phyloP scores from a whole-genome alignment of 768 basidiomycete species.

The Leccinum ochraceum region DNA sequence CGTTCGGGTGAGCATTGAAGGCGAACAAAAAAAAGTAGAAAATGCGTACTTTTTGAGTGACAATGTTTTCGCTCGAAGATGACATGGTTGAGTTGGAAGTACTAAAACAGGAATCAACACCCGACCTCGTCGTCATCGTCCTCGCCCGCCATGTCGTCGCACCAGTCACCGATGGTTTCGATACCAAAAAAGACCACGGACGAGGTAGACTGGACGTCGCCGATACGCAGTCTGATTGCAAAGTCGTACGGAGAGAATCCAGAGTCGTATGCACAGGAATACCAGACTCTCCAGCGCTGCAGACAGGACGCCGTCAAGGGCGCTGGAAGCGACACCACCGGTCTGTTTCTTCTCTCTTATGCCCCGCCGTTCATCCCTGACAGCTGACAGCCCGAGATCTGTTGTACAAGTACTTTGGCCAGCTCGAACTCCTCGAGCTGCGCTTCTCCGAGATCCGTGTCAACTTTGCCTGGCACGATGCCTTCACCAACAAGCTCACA shows the following conservation, averaged over 20 bases:
- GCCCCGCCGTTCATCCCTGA: background rate
- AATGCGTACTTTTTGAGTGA: conserved; percentile 79
- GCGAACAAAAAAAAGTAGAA: background rate
- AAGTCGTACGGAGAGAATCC: conserved; percentile 74
- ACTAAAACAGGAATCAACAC: conserved; percentile 28
- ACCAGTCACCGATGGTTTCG: conserved; percentile 69
- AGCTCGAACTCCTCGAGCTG: conserved; percentile 94
- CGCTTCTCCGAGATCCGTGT: conserved; percentile 96
- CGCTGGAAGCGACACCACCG: conserved; percentile 94
- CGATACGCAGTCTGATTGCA: conserved; percentile 82
- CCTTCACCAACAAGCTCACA: conserved; percentile 91
- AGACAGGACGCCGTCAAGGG: conserved; percentile 95
- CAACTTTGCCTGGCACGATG: conserved; percentile 96
- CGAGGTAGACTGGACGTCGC: conserved; percentile 94
- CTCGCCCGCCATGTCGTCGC: conserved; percentile 57
- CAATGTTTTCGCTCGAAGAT: conserved; percentile 84
- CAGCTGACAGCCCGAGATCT: conserved; percentile 75
- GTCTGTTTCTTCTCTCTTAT: conserved; percentile 40
- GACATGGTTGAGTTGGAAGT: conserved; percentile 53
- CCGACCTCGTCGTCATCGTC: background rate
- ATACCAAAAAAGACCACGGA: conserved; percentile 71
- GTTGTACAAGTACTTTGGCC: conserved; percentile 99
- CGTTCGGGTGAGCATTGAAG: background rate
- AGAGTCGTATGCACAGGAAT: conserved; percentile 84
- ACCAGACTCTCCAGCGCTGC: conserved; percentile 81